Conservation (phyloP, 805 yeast genomes). For the Yarrowia deformans region DNA sequence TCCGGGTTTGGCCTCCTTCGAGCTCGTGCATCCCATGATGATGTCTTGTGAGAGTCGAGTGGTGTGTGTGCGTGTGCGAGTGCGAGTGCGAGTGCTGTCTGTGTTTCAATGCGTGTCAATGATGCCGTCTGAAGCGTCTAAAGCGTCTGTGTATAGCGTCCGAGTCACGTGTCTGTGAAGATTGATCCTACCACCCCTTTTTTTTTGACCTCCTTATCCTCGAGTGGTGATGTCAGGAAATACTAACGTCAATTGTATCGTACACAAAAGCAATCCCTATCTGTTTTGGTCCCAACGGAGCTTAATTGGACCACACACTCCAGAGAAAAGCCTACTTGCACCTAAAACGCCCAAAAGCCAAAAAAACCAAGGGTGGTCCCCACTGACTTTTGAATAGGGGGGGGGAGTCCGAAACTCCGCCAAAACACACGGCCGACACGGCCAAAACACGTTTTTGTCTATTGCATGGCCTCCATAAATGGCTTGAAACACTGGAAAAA, state of each 20-base stretch:
- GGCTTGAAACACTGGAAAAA: too few species aligned
- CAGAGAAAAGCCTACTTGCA: constrained; percentile 5
- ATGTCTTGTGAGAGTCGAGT: neutral
- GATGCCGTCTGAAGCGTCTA: neutral
- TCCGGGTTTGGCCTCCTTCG: constrained; percentile 24
- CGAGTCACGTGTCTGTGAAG: constrained; percentile 14
- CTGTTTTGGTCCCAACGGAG: constrained; percentile 36
- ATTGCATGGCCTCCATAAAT: too few species aligned
- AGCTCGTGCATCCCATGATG: constrained; percentile 37
- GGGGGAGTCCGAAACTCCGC: too few species aligned
- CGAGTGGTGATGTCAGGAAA: constrained; percentile 15
- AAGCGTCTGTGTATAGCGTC: neutral
- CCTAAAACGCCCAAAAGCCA: neutral
- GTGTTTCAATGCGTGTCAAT: too few species aligned
- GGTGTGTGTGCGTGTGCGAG: neutral
- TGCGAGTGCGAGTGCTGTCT: too few species aligned
- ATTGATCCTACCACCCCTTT: constrained; percentile 24
- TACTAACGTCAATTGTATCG: neutral
- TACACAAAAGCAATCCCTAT: constrained; percentile 24
- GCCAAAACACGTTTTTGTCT: too few species aligned
- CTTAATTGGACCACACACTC: constrained; percentile 16
- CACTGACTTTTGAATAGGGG: constrained; percentile 14
- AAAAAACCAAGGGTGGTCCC: constrained; percentile 1
- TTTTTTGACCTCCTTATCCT: constrained; percentile 24
- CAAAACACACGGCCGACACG: too few species aligned